Conservation (phyloP, 352 stramenopile genomes). For the Blastocystis sp. region DNA sequence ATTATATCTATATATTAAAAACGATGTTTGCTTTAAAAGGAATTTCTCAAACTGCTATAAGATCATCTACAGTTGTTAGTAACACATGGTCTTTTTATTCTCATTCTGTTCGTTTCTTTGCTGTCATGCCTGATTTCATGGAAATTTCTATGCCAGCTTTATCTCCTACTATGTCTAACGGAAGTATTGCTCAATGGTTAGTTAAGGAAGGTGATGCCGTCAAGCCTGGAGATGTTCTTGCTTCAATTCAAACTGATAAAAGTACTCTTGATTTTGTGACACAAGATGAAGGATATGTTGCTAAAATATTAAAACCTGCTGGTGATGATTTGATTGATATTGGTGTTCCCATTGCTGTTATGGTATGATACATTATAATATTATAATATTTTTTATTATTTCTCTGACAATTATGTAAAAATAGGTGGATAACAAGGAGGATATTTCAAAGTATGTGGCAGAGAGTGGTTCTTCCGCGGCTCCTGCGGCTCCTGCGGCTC, state of each 20-base stretch:
- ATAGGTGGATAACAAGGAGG: conserved; percentile 50
- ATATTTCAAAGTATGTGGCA: conserved; percentile 49
- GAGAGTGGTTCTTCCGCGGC: conserved; percentile 32
- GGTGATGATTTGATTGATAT: conserved; percentile 48
- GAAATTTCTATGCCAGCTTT: conserved; percentile 39
- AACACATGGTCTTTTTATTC: too few relatives aligned
- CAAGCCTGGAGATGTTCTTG: conserved; percentile 45
- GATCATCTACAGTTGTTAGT: too few relatives aligned
- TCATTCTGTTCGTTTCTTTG: conserved; percentile 12
- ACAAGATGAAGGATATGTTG: conserved; percentile 50
- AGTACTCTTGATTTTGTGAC: conserved; percentile 41
- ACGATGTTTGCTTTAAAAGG: too few relatives aligned
- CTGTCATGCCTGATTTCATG: not conserved
- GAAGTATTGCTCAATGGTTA: conserved; percentile 39
- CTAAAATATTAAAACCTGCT: conserved; percentile 55
- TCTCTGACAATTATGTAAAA: too few relatives aligned
- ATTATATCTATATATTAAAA: too few relatives aligned
- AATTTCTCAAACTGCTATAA: too few relatives aligned
- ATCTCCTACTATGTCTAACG: conserved; percentile 40
- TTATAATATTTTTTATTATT: too few relatives aligned
- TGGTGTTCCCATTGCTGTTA: conserved; percentile 55
- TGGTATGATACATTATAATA: conserved; percentile 35
- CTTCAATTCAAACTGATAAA: conserved; percentile 43
- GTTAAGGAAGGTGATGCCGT: conserved; percentile 43
- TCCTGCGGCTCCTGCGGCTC: conserved; percentile 2